These are phyloP conservation scores for Mortierella sp. DNA, from an alignment of 371 early-diverging fungal genomes.

Conservation along the genomic window DNA sequence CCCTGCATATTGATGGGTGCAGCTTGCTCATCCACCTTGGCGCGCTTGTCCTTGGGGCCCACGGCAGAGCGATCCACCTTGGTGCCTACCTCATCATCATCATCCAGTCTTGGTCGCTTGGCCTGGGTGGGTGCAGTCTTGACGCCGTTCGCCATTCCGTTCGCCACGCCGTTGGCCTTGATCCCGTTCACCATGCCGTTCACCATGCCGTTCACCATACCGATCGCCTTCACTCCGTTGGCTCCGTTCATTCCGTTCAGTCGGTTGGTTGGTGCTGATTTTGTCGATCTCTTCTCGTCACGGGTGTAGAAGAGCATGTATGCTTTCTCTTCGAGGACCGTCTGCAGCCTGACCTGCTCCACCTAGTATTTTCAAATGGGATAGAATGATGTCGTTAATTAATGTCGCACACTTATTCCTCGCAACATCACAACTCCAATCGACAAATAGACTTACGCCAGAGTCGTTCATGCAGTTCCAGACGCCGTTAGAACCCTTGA, in stretches of 20 bases:
- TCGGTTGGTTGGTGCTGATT: slow-evolving; percentile 10
- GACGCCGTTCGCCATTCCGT: slow-evolving; percentile 20
- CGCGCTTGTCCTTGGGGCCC: slow-evolving; percentile 34
- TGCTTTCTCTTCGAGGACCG: slow-evolving; percentile 80
- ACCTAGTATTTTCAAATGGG: slow-evolving; percentile 57
- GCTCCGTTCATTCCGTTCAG: background rate
- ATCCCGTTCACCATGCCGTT: slow-evolving; percentile 21
- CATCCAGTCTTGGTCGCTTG: slow-evolving; percentile 45
- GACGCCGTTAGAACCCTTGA: slow-evolving; percentile 77
- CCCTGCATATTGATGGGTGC: background rate
- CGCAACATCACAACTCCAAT: background rate
- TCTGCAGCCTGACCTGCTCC: slow-evolving; percentile 67
- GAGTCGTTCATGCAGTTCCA: slow-evolving; percentile 91
- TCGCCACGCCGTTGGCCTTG: slow-evolving; percentile 22
- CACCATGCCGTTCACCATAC: too few species aligned
- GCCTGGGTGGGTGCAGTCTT: slow-evolving; percentile 18
- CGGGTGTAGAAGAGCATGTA: slow-evolving; percentile 89
- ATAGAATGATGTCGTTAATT: background rate
- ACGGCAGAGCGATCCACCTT: slow-evolving; percentile 42
- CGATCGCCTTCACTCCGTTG: slow-evolving; percentile 27
- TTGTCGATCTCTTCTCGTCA: slow-evolving; percentile 26
- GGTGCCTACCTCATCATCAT: slow-evolving; percentile 46
- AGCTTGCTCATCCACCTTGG: slow-evolving; percentile 14
- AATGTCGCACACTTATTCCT: background rate
- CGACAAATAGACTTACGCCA: slow-evolving; percentile 60